Evolutionary conservation across 2,329 filamentous ascomycete genomes (phyloP).

Genomic region (Fulvia fulva): DNA sequence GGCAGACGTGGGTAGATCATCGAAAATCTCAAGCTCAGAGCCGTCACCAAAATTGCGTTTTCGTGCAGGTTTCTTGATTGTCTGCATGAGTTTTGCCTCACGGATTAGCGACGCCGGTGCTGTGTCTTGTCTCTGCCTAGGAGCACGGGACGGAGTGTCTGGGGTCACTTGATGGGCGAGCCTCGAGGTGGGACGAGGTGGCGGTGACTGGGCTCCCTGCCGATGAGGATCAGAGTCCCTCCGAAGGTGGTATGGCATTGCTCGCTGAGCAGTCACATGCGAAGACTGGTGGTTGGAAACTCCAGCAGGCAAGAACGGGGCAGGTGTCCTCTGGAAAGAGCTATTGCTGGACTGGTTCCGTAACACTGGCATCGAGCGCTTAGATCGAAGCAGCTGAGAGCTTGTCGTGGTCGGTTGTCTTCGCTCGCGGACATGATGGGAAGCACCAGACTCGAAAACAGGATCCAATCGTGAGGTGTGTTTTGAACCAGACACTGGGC

Average conservation of each 20-base stretch:
- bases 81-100: constrained; percentile 59
- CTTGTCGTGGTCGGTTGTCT: constrained; percentile 51
- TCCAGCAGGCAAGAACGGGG: constrained; percentile 77
- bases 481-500: constrained; percentile 58
- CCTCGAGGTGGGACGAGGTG: constrained; percentile 44
- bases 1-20: constrained; percentile 86
- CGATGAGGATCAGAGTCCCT: constrained; percentile 69
- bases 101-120: constrained; percentile 49
- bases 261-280: constrained; percentile 65
- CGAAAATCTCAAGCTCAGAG: constrained; percentile 85
- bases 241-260: constrained; percentile 64
- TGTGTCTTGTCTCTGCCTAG: constrained; percentile 34
- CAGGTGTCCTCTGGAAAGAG: constrained; percentile 59
- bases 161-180: constrained; percentile 47
- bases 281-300: constrained; percentile 70
- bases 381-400: constrained; percentile 54
- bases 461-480: constrained; percentile 71
- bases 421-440: constrained; percentile 60
- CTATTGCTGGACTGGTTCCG: constrained; percentile 40
- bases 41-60: constrained; percentile 82
- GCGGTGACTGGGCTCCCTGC: constrained; percentile 42
- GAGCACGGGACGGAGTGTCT: constrained; percentile 47
- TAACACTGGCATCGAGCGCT: constrained; percentile 59
- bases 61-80: constrained; percentile 68
- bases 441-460: constrained; percentile 82